These are phyloP conservation scores for Petunia secreta DNA, from an alignment of 257 asterid genomes.

Conservation along the genomic window DNA sequence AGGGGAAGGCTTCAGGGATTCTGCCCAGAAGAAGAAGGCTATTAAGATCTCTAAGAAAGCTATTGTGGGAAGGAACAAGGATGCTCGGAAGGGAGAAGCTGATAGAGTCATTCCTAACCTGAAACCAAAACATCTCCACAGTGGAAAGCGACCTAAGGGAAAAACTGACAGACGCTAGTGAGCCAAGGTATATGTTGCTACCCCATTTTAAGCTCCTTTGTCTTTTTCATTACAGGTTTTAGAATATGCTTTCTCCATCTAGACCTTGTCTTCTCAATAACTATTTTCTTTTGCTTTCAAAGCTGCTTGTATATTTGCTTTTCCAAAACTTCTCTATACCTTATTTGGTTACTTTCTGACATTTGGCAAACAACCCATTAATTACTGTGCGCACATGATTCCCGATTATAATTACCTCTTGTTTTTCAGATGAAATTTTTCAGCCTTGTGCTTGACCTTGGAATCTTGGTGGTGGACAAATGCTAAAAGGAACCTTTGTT, in stretches of 20 bases:
- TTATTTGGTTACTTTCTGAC: slow-evolving; percentile 2
- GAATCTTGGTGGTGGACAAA: not conserved
- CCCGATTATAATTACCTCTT: not conserved
- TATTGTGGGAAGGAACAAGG: slow-evolving; percentile 69
- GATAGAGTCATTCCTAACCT: slow-evolving; percentile 86
- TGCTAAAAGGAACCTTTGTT: not conserved
- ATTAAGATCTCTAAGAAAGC: slow-evolving; percentile 56
- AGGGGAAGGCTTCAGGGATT: slow-evolving; percentile 85
- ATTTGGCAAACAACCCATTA: not conserved
- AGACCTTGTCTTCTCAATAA: not conserved
- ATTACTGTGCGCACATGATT: not conserved
- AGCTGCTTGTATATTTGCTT: not conserved
- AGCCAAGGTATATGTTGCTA: slow-evolving; percentile 46
- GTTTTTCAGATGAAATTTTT: not conserved
- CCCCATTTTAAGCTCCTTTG: not conserved
- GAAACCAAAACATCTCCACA: slow-evolving; percentile 80
- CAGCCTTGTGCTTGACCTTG: not conserved
- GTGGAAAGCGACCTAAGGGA: slow-evolving; percentile 85
- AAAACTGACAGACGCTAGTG: slow-evolving; percentile 80
- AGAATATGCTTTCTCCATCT: not conserved
- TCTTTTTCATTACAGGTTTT: not conserved
- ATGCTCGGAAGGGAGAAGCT: slow-evolving; percentile 83
- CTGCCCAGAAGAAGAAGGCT: slow-evolving; percentile 79
- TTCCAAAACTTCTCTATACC: not conserved
- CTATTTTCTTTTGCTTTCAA: not conserved